These are phyloP conservation scores for Hypoxylon lienhwacheense DNA, from an alignment of 495 filamentous ascomycete genomes.

Conservation along the genomic window DNA sequence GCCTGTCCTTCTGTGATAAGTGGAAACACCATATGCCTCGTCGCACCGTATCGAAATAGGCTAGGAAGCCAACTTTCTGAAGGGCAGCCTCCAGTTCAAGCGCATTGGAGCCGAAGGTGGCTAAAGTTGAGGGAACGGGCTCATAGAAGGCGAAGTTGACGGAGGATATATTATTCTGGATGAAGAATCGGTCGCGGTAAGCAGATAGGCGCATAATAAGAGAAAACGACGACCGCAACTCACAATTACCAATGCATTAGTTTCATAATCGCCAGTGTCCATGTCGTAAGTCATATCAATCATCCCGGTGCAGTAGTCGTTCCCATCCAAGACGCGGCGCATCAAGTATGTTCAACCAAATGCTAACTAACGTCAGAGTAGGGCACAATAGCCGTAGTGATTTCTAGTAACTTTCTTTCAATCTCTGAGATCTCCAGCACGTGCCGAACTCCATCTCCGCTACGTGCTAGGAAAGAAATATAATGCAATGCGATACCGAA, in stretches of 20 bases:
- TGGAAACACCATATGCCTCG: slow-evolving; percentile 57
- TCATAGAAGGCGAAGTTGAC: slow-evolving; percentile 54
- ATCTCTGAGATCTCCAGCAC: slow-evolving; percentile 38
- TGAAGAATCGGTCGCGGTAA: slow-evolving; percentile 21
- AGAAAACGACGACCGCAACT: slow-evolving; percentile 11
- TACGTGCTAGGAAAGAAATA: slow-evolving; percentile 10
- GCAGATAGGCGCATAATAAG: neutral
- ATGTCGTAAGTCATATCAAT: slow-evolving; percentile 48
- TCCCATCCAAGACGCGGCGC: slow-evolving; percentile 17
- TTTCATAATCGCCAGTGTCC: slow-evolving; percentile 58
- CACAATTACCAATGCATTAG: slow-evolving; percentile 55
- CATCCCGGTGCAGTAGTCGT: slow-evolving; percentile 24
- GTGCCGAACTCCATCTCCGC: slow-evolving; percentile 42
- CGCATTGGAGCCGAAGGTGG: slow-evolving; percentile 44
- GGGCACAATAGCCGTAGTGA: neutral
- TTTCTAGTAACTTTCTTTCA: slow-evolving; percentile 22
- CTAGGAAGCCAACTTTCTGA: slow-evolving; percentile 54
- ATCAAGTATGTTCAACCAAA: slow-evolving; percentile 10
- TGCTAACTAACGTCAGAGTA: slow-evolving; percentile 11
- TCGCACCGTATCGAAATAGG: slow-evolving; percentile 50
- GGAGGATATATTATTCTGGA: slow-evolving; percentile 51
- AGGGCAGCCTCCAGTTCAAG: slow-evolving; percentile 50
- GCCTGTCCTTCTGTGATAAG: slow-evolving; percentile 40
- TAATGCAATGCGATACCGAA: slow-evolving; percentile 18
- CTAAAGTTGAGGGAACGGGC: slow-evolving; percentile 42